Base-by-base conservation (phyloP, 306 rosid genomes). In the Quercus berberidifolia region DNA sequence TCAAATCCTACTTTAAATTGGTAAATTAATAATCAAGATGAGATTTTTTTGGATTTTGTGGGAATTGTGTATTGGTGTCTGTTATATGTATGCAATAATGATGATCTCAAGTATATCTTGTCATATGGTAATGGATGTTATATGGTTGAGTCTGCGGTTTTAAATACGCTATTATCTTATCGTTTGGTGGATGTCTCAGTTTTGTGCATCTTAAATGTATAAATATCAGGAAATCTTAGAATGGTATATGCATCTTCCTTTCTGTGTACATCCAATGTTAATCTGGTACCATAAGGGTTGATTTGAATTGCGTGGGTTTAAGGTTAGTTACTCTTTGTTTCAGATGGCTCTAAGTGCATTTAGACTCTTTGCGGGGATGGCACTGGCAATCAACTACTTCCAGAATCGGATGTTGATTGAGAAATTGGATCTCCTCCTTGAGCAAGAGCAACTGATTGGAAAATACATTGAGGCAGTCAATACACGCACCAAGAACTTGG, bases 381-480 rank as follows among this genome's bases (percentile, higher is more conserved):
- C 46, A 7, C 46, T 38, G 46, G 46, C 3, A 38, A 0, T 38
- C 46, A 38, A 38, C 46, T 38, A 0, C 46, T 38, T 1, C 46
- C 11, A 7, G 11, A 8, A 38, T 2, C 0, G 0, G 46, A 38
- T 1, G 46, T 1, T 38, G 2, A 2, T 7, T 7, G 0, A 38
- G 11, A 38, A 2, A 38, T 2, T 38, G 46, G 11, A 38, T 38
- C 0, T 0, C 46, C 9, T 38, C 46, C 46, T 7, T 38, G 2
- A 38, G 2, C 0, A 38, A 1, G 10, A 38, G 2, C 0, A 38
- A 0, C 43, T 6, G 43, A 1, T 7, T 38, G 43, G 0, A 7
- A 0, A 6, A 6, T 1, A 7, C 43, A 38, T 38, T 7, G 2
- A 38, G 2, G 46, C 2, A 38, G 0, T 38, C 46, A 0, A 38